These are phyloP conservation scores for Rhododendron williamsianum DNA, from an alignment of 148 eudicot species.

Conservation along the genomic window DNA sequence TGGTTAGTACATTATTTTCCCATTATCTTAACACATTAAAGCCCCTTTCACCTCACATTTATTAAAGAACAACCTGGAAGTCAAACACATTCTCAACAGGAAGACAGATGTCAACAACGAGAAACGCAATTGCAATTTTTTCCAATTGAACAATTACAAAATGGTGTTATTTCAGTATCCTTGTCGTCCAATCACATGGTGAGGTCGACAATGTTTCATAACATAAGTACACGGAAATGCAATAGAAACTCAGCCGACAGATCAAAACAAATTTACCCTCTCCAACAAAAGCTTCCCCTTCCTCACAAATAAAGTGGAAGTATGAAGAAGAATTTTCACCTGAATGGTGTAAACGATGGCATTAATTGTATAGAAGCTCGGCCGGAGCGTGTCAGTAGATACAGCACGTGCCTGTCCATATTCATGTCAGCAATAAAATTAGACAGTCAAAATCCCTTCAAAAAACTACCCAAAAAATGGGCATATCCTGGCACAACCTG, in stretches of 20 bases:
- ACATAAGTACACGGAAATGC: neutral
- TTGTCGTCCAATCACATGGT: neutral
- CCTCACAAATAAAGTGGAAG: neutral
- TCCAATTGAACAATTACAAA: neutral
- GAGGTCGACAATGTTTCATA: neutral
- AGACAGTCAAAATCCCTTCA: neutral
- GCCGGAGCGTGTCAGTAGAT: conserved; percentile 81
- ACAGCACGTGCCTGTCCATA: conserved; percentile 75
- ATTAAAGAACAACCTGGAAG: neutral
- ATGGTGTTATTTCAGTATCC: neutral
- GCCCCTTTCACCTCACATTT: neutral
- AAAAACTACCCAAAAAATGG: neutral
- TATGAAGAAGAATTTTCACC: conserved; percentile 41
- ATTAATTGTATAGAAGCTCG: conserved; percentile 77
- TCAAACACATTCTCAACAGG: neutral
- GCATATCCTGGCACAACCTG: conserved; percentile 47
- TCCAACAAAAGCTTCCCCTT: conserved; percentile 1
- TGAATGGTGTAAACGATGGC: conserved; percentile 74
- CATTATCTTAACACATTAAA: neutral
- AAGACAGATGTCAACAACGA: neutral
- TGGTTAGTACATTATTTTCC: neutral
- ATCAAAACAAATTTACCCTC: neutral
- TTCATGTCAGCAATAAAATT: conserved; percentile 1
- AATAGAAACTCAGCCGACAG: neutral
- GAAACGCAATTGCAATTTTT: neutral